Base-by-base conservation (phyloP, 345 rosid species). In the Lepidium aucheri region DNA sequence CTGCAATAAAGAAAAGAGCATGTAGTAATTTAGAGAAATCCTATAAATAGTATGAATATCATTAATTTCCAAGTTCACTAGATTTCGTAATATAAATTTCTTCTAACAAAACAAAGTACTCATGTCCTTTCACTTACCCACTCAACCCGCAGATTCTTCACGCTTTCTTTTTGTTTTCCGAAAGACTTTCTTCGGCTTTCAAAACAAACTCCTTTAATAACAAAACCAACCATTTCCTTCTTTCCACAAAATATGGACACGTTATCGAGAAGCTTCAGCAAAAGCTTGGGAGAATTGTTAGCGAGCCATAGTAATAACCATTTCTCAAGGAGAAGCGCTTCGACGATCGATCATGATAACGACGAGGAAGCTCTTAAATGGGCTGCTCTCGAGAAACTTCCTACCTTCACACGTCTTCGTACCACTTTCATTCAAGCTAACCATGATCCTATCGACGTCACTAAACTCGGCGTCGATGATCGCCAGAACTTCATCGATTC, bases 281-380 rank as follows among this genome's bases (percentile, higher is more conserved):
- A 85, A 75, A 86, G 76, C 74, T 35, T 83, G 26, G 98, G 88
- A 22, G 91, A 84, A 7, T 72, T 84, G 4, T 65, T 87, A 46
- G 44, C 58, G 14, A 65, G 65, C 20, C 14, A 18, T 44, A 46
- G 56, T 36, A 32, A 26, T 52, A 73, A 38, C 13, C 73, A 67
- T 34, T 73, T 65, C 68, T 73, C 77, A 28, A 60, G 77, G 8
- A 44, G 89, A 53, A 70, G 90, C 45, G 75, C 74, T 60, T 79
- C 81, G 15, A 63, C 81, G 13, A 60, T 63, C 5, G 70, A 61
- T 26, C 30, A 26, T 3, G 84, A 79, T 12, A 85, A 85, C 49
- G 98, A 92, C 20, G 95, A 89, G 74, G 98, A 92, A 53, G 93
- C 96, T 26, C 81, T 92, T 6, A 87, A 74, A 78, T 92, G 98